These are phyloP conservation scores for Xylaria sp. DNA, from an alignment of 2,329 filamentous ascomycete genomes.

Conservation along the genomic window DNA sequence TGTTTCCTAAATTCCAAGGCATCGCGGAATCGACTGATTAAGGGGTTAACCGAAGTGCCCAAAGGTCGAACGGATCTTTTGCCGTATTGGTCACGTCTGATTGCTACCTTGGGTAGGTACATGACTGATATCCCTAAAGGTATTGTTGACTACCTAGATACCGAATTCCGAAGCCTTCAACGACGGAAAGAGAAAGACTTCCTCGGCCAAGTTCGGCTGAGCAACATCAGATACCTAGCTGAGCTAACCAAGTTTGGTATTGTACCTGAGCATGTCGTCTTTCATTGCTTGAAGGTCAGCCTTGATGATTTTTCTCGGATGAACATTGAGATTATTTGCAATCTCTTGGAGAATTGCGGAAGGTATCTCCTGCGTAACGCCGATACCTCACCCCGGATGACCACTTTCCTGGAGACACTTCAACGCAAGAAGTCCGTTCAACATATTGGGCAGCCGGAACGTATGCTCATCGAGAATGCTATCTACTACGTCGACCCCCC, in stretches of 20 bases:
- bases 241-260: constrained; percentile 98
- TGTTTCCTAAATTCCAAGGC: constrained; percentile 99
- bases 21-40: constrained; percentile 92
- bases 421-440: constrained; percentile 96
- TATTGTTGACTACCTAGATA: constrained; percentile 90
- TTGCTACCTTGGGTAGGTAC: constrained; percentile 92
- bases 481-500: constrained; percentile 98
- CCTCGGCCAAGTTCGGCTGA: constrained; percentile 88
- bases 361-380: constrained; percentile 92
- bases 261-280: constrained; percentile 97
- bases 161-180: constrained; percentile 96
- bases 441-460: constrained; percentile 93
- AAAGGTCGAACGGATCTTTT: constrained; percentile 93
- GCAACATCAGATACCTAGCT: constrained; percentile 96
- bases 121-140: constrained; percentile 95
- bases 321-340: constrained; percentile 99
- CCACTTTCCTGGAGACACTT: constrained; percentile 91
- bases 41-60: constrained; percentile 92
- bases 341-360: constrained; percentile 94
- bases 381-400: constrained; percentile 93
- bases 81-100: constrained; percentile 89
- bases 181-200: constrained; percentile 98
- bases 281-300: constrained; percentile 97
- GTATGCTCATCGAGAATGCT: constrained; percentile 98
- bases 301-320: constrained; percentile 97